A percentile compares a stretch with the other conserved stretches of the same genome.
These are phyloP conservation scores for Lantana camara DNA, from an alignment of 257 asterid genomes.

Conservation along the genomic window DNA sequence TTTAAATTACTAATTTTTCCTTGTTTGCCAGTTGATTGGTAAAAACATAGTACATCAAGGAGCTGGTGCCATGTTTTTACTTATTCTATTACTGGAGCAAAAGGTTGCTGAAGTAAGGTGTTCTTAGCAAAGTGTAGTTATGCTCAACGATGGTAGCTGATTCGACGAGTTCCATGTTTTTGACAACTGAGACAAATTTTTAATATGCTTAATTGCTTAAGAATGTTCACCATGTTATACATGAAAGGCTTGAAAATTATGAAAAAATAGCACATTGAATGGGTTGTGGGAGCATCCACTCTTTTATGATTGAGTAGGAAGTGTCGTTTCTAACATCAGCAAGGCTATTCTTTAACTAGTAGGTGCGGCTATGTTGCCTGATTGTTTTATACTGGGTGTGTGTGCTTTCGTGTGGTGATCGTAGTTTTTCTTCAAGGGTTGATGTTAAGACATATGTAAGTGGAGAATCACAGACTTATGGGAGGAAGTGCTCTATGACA, in stretches of 20 bases:
- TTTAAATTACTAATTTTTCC: constrained; percentile 5
- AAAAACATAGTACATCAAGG: constrained; percentile 4
- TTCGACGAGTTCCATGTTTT: neutral
- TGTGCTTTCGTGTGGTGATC: no score
- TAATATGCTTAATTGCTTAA: constrained; percentile 4
- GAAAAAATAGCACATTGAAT: neutral
- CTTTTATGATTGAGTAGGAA: neutral
- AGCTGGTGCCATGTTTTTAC: constrained; percentile 7
- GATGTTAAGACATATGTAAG: no score
- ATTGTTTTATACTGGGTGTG: neutral
- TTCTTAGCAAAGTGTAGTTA: neutral
- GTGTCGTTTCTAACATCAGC: neutral
- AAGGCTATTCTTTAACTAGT: neutral
- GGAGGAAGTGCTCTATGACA: no score
- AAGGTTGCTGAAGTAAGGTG: constrained; percentile 7
- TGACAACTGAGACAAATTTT: constrained; percentile 1
- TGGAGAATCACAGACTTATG: no score
- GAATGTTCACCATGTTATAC: neutral
- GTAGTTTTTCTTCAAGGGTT: no score
- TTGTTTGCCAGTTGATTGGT: neutral
- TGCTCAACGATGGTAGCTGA: constrained; percentile 5
- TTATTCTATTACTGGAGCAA: constrained; percentile 11
- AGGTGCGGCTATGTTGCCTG: neutral
- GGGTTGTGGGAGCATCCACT: neutral
- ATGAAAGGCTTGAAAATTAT: neutral